A percentile compares a stretch with the other conserved stretches of the same genome.
Conservation (phyloP, 169 alveolate species). For the Besnoitia besnoiti region DNA sequence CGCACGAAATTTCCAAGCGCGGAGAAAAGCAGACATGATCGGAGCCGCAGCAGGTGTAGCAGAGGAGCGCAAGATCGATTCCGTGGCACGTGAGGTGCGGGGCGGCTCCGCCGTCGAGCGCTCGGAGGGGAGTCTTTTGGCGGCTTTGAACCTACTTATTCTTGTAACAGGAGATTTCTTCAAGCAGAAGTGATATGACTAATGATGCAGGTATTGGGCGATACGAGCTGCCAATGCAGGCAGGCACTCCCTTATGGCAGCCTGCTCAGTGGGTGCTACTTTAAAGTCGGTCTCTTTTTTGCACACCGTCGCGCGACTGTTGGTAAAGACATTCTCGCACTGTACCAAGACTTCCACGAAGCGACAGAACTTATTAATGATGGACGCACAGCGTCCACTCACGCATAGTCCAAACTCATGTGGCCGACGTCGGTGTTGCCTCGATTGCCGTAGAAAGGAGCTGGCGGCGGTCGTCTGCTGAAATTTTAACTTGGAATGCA, state of each 20-base stretch:
- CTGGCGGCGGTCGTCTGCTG: slow-evolving; percentile 24
- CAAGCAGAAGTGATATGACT: slow-evolving; percentile 10
- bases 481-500: slow-evolving; percentile 3
- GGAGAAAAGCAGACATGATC: neutral
- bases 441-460: neutral
- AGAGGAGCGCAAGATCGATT: neutral
- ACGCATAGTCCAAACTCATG: too few relatives aligned
- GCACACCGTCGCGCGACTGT: too few relatives aligned
- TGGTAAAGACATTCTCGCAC: too few relatives aligned
- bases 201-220: too few relatives aligned
- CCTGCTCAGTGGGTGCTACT: too few relatives aligned
- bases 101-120: neutral
- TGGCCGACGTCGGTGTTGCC: neutral
- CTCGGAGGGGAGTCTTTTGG: neutral
- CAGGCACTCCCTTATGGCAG: too few relatives aligned
- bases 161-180: neutral
- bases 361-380: too few relatives aligned
- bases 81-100: neutral
- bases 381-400: too few relatives aligned
- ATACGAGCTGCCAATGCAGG: too few relatives aligned
- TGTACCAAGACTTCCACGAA: too few relatives aligned
- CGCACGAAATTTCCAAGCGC: neutral
- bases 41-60: neutral
- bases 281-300: too few relatives aligned
- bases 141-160: slow-evolving; percentile 3